phyloP scores from a whole-genome alignment of 345 rosid species.

The Eucalyptus tenuipes region DNA sequence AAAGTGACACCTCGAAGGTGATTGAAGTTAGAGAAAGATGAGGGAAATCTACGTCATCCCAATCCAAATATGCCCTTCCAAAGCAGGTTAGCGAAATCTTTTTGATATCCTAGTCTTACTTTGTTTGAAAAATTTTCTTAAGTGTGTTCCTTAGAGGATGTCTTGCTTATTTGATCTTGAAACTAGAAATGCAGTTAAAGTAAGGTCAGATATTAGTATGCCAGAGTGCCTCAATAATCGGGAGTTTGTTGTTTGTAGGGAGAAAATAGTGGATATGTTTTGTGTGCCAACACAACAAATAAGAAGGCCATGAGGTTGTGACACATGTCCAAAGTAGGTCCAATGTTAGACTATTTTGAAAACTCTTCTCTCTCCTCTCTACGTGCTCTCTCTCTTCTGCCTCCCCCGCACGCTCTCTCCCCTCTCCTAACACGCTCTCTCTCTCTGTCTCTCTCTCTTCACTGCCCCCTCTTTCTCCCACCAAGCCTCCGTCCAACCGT shows the following conservation, averaged over 20 bases:
- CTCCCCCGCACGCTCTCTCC: no score
- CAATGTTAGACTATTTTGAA: no score
- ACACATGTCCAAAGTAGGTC: no score
- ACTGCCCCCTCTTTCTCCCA: no score
- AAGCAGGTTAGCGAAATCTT: constrained; percentile 43
- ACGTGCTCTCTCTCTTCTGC: no score
- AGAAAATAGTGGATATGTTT: no score
- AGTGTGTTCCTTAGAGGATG: background rate
- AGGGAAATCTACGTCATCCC: constrained; percentile 22
- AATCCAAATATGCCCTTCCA: constrained; percentile 27
- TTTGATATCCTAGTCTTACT: background rate
- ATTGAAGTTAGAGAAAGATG: constrained; percentile 30
- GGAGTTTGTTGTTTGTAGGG: background rate
- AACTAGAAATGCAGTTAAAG: constrained; percentile 30
- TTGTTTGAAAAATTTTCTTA: background rate
- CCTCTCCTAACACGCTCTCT: no score
- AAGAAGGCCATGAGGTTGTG: accelerated
- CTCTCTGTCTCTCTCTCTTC: background rate
- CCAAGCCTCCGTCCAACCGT: no score
- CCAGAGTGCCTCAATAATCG: constrained; percentile 25
- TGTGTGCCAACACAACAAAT: no score
- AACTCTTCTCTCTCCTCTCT: no score
- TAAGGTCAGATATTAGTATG: constrained; percentile 14
- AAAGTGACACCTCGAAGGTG: constrained; percentile 37
- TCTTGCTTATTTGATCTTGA: background rate